Evolutionary conservation across 495 filamentous ascomycete genomes (phyloP), one percentile per base, ranked within the genome.

Genomic region (Bathelium albidoporum): DNA sequence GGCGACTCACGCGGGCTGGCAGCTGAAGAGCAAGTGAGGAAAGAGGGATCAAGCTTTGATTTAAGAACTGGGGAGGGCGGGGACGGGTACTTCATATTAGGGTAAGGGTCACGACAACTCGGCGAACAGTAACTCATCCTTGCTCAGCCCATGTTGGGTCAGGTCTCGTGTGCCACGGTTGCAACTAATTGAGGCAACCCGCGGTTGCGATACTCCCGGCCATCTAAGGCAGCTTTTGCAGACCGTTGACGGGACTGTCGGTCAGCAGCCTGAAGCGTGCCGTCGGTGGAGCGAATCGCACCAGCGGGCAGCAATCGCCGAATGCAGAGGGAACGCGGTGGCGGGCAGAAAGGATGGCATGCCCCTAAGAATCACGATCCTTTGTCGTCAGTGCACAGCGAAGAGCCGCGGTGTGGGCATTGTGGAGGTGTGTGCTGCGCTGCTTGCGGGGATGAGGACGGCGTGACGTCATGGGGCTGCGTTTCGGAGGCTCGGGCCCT

Each of bases 141-240:
- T 28, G 49, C 29, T 9, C 7, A 10, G 14, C 44, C 20, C 20
- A n/a, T 0, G 18, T 22, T 16, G 44, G 44, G 20, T 20, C 44
- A n/a, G 44, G 44, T 26, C 49, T 2, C 49, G 49, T 29, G 49
- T 55, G 49, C 49, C 49, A 55, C 49, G 49, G 49, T 55, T 28
- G 49, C 49, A 55, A 55, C 49, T 55, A 28, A 55, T 55, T 55
- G 22, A 55, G 49, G 49, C 49, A 28, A 28, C 26, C 49, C 26
- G 11, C 24, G 49, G 49, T 9, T 29, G 9, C 49, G 16, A 28
- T 55, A 9, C 20, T 26, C 49, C 29, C 5, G 24, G 9, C 20
- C 20, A 11, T 2, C 11, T 16, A 26, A 11, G 49, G 4, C 49
- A 4, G 26, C 44, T 55, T 55, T 26, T 3, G 7, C 22, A 9